A percentile compares a stretch with the other conserved stretches of the same genome.
Conservation (phyloP, 768 basidiomycete genomes). For the Hericium rajendrae region DNA sequence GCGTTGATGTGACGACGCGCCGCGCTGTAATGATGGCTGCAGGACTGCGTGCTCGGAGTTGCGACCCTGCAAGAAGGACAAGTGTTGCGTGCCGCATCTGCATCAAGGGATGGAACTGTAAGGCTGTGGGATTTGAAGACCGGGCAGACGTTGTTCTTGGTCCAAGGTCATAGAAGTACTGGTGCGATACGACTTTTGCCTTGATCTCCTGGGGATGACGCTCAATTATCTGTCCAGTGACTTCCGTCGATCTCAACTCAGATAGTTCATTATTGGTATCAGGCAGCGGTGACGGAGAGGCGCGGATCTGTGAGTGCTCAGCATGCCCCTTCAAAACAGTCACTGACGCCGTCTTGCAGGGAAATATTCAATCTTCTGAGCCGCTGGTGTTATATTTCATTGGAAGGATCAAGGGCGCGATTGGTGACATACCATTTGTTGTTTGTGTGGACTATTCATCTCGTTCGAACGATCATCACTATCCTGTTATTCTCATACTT, state of each 20-base stretch:
- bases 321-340: neutral
- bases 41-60: neutral
- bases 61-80: neutral
- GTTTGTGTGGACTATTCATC: too few relatives aligned
- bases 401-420: too few relatives aligned
- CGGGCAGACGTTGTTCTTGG: neutral
- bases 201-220: too few relatives aligned
- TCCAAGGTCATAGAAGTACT: conserved; percentile 2
- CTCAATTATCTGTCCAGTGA: conserved; percentile 17
- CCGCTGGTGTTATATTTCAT: too few relatives aligned
- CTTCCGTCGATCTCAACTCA: conserved; percentile 28
- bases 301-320: conserved; percentile 24
- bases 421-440: too few relatives aligned
- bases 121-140: conserved; percentile 8
- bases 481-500: too few relatives aligned
- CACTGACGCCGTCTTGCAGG: neutral
- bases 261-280: conserved; percentile 25
- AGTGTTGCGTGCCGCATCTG: neutral
- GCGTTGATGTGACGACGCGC: conserved; percentile 5
- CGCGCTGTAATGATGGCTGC: neutral
- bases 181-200: neutral
- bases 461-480: too few relatives aligned
- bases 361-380: neutral
- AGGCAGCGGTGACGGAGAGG: conserved; percentile 27
- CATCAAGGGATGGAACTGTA: neutral